These are phyloP conservation scores for Incumbomyces delicatus DNA, from an alignment of 2,329 filamentous ascomycete genomes.

Conservation along the genomic window DNA sequence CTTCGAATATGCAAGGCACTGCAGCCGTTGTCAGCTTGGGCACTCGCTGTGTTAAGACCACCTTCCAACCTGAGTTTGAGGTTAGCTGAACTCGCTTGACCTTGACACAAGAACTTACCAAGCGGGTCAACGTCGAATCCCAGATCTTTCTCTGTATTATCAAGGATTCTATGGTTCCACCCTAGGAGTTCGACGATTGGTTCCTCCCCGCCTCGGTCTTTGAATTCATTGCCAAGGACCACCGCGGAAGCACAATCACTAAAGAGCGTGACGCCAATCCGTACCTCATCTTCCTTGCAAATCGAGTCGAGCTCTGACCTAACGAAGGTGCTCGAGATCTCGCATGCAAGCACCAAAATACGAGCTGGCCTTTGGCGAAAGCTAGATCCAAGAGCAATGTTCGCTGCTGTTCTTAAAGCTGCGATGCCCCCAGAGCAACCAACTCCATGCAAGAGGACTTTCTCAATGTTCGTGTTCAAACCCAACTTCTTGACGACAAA, in stretches of 20 bases:
- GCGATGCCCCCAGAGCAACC: conserved; percentile 58
- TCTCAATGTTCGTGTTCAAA: conserved; percentile 50
- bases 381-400: conserved; percentile 54
- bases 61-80: conserved; percentile 49
- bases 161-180: conserved; percentile 55
- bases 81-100: conserved; percentile 1
- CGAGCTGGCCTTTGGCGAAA: conserved; percentile 51
- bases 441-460: conserved; percentile 55
- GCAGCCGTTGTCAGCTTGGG: conserved; percentile 46
- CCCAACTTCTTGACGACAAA: conserved; percentile 52
- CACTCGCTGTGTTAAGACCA: conserved; percentile 52
- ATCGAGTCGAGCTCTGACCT: conserved; percentile 58
- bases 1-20: conserved; percentile 45
- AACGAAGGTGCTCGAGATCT: conserved; percentile 41
- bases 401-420: conserved; percentile 53
- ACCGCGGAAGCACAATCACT: conserved; percentile 61
- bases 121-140: conserved; percentile 56
- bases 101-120: conserved; percentile 34
- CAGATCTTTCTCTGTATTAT: conserved; percentile 52
- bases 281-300: conserved; percentile 47
- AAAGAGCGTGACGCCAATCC: conserved; percentile 58
- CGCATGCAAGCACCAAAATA: conserved; percentile 51
- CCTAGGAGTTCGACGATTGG: conserved; percentile 51
- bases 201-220: conserved; percentile 20
- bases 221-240: conserved; percentile 54